These are phyloP conservation scores for Madurella fahalii DNA, from an alignment of 2,329 filamentous ascomycete species.

Conservation along the genomic window DNA sequence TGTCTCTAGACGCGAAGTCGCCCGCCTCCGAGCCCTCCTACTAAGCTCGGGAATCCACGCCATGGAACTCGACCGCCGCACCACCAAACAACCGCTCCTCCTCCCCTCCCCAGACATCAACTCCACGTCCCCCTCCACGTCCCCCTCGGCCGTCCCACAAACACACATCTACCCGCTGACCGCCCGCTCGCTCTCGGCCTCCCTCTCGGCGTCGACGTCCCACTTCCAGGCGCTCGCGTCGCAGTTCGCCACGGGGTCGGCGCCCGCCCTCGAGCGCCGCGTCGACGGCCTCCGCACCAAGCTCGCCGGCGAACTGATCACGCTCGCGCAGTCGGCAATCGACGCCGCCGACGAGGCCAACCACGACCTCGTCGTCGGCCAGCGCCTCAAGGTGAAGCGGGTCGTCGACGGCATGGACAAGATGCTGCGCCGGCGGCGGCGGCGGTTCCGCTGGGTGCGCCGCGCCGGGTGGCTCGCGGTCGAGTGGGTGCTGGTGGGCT, in stretches of 20 bases:
- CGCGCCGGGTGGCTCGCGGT: conserved; percentile 74
- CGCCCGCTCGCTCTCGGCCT: conserved; percentile 47
- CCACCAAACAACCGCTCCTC: conserved; percentile 33
- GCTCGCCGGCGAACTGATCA: conserved; percentile 51
- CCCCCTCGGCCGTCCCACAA: conserved; percentile 34
- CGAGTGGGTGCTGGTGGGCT: conserved; percentile 81
- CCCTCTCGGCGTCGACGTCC: conserved; percentile 45
- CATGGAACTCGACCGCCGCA: conserved; percentile 68
- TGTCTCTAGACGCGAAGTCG: conserved; percentile 68
- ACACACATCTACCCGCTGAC: conserved; percentile 49
- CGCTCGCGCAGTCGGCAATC: conserved; percentile 61
- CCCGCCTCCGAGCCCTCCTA: conserved; percentile 71
- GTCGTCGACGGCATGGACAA: conserved; percentile 75
- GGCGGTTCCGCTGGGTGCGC: conserved; percentile 68
- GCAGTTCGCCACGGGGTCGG: conserved; percentile 53
- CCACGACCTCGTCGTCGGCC: conserved; percentile 69
- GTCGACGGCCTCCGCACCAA: conserved; percentile 46
- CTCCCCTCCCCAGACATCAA: conserved; percentile 24
- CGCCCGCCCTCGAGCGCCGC: conserved; percentile 47
- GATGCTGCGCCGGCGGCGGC: conserved; percentile 64
- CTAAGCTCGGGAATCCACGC: conserved; percentile 88
- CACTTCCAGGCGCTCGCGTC: conserved; percentile 59
- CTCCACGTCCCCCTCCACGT: conserved; percentile 25
- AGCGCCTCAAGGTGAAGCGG: conserved; percentile 75
- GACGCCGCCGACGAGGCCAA: conserved; percentile 78